Evolutionary conservation across 2,329 filamentous ascomycete genomes (phyloP), one percentile per base, ranked within the genome.

Genomic region (Pseudocercospora pini-densiflorae): DNA sequence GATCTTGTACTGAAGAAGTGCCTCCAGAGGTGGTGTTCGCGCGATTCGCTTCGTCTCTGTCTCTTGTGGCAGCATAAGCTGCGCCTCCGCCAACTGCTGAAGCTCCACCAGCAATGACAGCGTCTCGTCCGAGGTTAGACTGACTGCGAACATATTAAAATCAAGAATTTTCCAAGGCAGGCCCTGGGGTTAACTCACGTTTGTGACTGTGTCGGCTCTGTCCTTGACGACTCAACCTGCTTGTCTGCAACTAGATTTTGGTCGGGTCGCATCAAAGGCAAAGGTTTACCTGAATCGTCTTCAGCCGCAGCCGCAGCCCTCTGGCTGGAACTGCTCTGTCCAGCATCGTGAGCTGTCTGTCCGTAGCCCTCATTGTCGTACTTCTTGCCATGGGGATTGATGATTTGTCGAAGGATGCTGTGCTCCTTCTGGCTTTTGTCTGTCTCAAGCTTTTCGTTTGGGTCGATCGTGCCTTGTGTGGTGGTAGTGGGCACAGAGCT

Each of bases 21-120:
- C 61, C 40, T 58, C 61, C 51, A n/a, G 29, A 63, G 3, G 24
- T 45, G 31, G 36, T 61, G 23, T 61, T 63, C 24, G 51, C 12
- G 9, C 24, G 51, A 16, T 10, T n/a, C 27, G 51, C 12, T 51
- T 53, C 43, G n/a, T 49, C n/a, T 12, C 45, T 55, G 51, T 49
- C 36, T 36, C 57, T 55, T 0, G 61, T 65, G 49, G 60, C 63
- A 45, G 64, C 66, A 21, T 68, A 61, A 29, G 63, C 69, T 19
- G 58, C 45, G 24, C 68, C 69, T 29, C 51, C 51, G 23, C 63
- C 63, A 53, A 68, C 64, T 19, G 65, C 71, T 54, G 71, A 74
- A 24, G 73, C 77, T 33, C 76, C 77, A 43, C 73, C 75, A 45
- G 77, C 71, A 21, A 70, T 23, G 5, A 60, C 68, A 21, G 65